Evolutionary conservation across 2,329 filamentous ascomycete species (phyloP).

Genomic region (Elsinoe perseae): DNA sequence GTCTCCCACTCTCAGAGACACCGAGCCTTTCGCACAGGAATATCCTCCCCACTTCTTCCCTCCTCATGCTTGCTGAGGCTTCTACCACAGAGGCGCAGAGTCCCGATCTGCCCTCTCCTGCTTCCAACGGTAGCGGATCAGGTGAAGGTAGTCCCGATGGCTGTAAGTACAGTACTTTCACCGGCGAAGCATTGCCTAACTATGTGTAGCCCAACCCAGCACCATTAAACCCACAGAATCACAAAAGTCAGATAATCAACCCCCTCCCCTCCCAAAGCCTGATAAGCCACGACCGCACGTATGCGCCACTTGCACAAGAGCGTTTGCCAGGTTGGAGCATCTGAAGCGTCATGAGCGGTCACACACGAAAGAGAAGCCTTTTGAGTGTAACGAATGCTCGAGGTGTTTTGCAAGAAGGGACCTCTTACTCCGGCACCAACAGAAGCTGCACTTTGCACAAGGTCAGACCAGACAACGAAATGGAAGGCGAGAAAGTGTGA

Average conservation of each 20-base stretch:
- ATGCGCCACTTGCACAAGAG: conserved; percentile 82
- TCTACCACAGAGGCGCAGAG: conserved; percentile 12
- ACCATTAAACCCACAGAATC: not conserved
- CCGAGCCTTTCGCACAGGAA: not conserved
- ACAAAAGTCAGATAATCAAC: conserved; percentile 31
- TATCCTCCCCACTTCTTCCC: not conserved
- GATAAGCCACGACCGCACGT: conserved; percentile 96
- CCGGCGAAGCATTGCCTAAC: not conserved
- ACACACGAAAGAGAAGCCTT: conserved; percentile 98
- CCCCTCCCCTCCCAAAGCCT: conserved; percentile 84
- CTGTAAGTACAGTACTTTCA: conserved; percentile 1
- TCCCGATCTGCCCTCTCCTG: conserved; percentile 14
- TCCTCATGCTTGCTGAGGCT: conserved; percentile 12
- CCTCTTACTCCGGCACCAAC: conserved; percentile 86
- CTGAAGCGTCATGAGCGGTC: conserved; percentile 94
- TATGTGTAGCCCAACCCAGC: not conserved
- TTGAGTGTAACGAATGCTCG: conserved; percentile 90
- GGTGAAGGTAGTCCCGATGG: conserved; percentile 3
- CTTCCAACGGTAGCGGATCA: conserved; percentile 11
- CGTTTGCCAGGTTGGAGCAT: conserved; percentile 91
- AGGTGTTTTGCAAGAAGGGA: conserved; percentile 93
- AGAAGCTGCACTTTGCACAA: conserved; percentile 93
- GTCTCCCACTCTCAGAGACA: not conserved
- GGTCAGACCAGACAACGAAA: conserved; percentile 80
- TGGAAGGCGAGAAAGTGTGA: conserved; percentile 73